These are phyloP conservation scores for Penicillium waksmanii DNA, from an alignment of 495 filamentous ascomycete species.

Conservation along the genomic window DNA sequence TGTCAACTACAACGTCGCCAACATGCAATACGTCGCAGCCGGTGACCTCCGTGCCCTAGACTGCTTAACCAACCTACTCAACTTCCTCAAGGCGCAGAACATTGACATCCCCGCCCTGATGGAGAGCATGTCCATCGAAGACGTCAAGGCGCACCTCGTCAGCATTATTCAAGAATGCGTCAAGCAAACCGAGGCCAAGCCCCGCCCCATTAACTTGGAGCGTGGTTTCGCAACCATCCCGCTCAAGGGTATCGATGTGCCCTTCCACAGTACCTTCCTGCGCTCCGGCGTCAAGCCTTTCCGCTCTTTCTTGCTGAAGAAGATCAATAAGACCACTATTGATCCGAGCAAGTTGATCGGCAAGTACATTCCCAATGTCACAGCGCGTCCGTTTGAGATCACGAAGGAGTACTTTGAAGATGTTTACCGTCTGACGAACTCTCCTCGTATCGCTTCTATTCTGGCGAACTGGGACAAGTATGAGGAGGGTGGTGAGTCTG, in stretches of 20 bases:
- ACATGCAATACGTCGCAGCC: conserved; percentile 98
- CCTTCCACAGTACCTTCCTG: conserved; percentile 98
- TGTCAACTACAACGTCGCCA: conserved; percentile 98
- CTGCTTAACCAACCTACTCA: conserved; percentile 87
- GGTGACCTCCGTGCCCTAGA: conserved; percentile 96
- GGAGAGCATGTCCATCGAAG: conserved; percentile 78
- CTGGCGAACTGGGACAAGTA: conserved; percentile 83
- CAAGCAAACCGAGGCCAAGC: conserved; percentile 83
- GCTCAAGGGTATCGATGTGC: conserved; percentile 94
- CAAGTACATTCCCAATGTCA: conserved; percentile 99
- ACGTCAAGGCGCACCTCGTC: conserved; percentile 81
- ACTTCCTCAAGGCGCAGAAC: conserved; percentile 93
- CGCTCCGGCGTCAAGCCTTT: conserved; percentile 98
- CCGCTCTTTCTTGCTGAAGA: conserved; percentile 95
- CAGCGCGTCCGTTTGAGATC: conserved; percentile 90
- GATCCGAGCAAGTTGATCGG: conserved; percentile 94
- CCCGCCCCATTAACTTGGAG: conserved; percentile 82
- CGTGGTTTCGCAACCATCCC: conserved; percentile 97
- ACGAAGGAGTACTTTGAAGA: conserved; percentile 99
- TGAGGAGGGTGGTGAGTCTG: conserved; percentile 50
- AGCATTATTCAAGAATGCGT: conserved; percentile 85
- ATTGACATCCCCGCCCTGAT: conserved; percentile 94
- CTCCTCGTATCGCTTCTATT: conserved; percentile 86
- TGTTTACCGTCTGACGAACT: conserved; percentile 91
- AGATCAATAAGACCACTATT: conserved; percentile 98